Base-by-base conservation (phyloP, 2,329 filamentous ascomycete genomes). In the Sporothrix brasiliensis region DNA sequence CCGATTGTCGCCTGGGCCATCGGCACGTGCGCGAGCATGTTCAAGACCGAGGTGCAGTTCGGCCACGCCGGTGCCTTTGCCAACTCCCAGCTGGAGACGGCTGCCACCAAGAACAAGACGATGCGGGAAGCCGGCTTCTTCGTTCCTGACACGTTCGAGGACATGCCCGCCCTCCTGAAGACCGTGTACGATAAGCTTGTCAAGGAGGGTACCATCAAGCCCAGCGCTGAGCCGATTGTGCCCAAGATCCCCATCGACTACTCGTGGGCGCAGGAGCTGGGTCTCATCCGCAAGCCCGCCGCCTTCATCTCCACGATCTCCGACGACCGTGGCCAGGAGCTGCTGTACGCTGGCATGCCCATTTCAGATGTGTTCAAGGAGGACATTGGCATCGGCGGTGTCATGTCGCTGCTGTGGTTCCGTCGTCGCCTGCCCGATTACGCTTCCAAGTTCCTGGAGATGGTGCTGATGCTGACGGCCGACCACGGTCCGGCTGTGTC, bases 181-280 rank as follows among this genome's bases (percentile, higher is more conserved):
- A 78, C 87, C 74, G 92, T 99, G 78, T 99, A 98, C 86, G 86
- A 97, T 77, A 91, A 92, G 81, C 88, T 97, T 68, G 90, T 98
- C 80, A 88, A 90, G 81, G 85, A 92, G 73, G 94, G 94, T 79
- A 91, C 88, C 78, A 93, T 99, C 81, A 88, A 89, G 79, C 94
- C 94, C 77, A 88, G 92, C 81, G 82, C 92, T 50, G 95, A 99
- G 87, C 95, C 95, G 70, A 87, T 91, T 68, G 93, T 97, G 54
- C 95, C 95, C 82, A 99, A 99, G 91, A 99, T 99, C 81, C 95
- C 95, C 79, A 96, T 99, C 78, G 95, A 99, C 84, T 99, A 99
- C 89, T 94, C 94, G 54, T 99, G 95, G 95, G 95, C 95, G 27
- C 95, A 99, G 86, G 95, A 99, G 85, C 92, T 99, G 75, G 95